phyloP scores from a whole-genome alignment of 176 grass and related monocot species.

The Lolium multiflorum region DNA sequence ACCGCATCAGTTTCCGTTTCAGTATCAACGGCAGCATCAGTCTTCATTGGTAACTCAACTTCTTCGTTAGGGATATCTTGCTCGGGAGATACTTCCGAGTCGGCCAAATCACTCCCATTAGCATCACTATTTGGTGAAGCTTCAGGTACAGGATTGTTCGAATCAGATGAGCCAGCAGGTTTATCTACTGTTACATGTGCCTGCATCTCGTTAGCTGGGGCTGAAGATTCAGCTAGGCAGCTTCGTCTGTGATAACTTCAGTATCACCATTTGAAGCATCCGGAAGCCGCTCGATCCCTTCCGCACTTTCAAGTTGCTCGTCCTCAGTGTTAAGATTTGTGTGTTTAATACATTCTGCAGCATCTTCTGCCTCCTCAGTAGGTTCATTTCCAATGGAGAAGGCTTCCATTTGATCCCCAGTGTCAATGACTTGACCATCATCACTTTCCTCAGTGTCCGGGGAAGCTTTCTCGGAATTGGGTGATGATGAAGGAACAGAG shows the following conservation, averaged over 20 bases:
- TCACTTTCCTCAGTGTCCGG: too few species aligned
- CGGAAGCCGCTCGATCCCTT: slow-evolving; percentile 21
- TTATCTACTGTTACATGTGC: slow-evolving; percentile 35
- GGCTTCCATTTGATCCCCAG: too few species aligned
- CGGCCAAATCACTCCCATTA: slow-evolving; percentile 31
- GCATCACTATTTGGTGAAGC: slow-evolving; percentile 23
- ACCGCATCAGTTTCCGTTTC: slow-evolving; percentile 34
- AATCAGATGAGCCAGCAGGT: slow-evolving; percentile 23
- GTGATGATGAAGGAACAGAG: too few species aligned
- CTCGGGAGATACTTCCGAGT: slow-evolving; percentile 20
- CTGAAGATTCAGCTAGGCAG: slow-evolving; percentile 40
- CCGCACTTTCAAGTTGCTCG: slow-evolving; percentile 41
- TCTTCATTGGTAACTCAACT: slow-evolving; percentile 33
- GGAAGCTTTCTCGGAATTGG: too few species aligned
- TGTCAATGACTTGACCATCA: too few species aligned
- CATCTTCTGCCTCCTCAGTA: slow-evolving; percentile 44
- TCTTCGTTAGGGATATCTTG: slow-evolving; percentile 15
- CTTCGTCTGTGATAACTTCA: slow-evolving; percentile 48
- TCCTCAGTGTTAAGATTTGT: slow-evolving; percentile 37
- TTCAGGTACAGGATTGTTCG: slow-evolving; percentile 30
- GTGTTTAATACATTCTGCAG: slow-evolving; percentile 45
- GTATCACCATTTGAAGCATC: slow-evolving; percentile 43
- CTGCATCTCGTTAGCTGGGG: slow-evolving; percentile 14
- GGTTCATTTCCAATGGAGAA: not conserved
- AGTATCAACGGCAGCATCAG: not conserved